Base-by-base conservation (phyloP, 768 basidiomycete genomes). In the Boletus eberwhitei region DNA sequence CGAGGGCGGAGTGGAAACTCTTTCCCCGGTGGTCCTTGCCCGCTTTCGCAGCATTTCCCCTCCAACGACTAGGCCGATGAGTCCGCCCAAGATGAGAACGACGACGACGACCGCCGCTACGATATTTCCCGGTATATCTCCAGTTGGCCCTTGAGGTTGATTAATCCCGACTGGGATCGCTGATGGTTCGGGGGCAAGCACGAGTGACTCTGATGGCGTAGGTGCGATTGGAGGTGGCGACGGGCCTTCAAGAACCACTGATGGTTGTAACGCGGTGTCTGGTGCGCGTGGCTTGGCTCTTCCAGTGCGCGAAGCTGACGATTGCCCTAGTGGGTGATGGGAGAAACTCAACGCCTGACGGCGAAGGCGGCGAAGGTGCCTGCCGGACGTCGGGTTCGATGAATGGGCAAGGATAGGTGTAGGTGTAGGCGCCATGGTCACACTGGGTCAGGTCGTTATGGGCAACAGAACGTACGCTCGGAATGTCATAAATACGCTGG, bases 1-100 rank as follows among this genome's bases (percentile, higher is more conserved):
- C 24, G 55, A 39, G 7, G 32, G 26, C 1, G 37, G 44, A 24
- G 51, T n/a, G 12, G 36, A 31, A 12, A 7, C 24, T 2, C 9
- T n/a, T 34, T 35, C n/a, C 2, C 12, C 34, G 13, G 43, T 34
- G 24, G 31, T 24, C 42, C 29, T 63, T 38, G 55, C 36, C 38
- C 37, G 52, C 50, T 63, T 57, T 54, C 67, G 70, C 38, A 71
- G 21, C 29, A 62, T 45, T 50, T 59, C 61, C 13, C 71, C 71
- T 47, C 58, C 71, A 14, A 65, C 7, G n/a, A 65, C 41, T 52
- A 70, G 35, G 32, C 68, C 61, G 11, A 70, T 29, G 16, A 70
- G 59, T 17, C 64, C 61, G 2, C 67, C 67, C 32, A 71, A 17
- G 45, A 72, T n/a, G 36, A 72, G 59, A 31, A 69, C 43, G 37